phyloP scores from a whole-genome alignment of 2,329 filamentous ascomycete genomes.

The Phialocephala subalpina region DNA sequence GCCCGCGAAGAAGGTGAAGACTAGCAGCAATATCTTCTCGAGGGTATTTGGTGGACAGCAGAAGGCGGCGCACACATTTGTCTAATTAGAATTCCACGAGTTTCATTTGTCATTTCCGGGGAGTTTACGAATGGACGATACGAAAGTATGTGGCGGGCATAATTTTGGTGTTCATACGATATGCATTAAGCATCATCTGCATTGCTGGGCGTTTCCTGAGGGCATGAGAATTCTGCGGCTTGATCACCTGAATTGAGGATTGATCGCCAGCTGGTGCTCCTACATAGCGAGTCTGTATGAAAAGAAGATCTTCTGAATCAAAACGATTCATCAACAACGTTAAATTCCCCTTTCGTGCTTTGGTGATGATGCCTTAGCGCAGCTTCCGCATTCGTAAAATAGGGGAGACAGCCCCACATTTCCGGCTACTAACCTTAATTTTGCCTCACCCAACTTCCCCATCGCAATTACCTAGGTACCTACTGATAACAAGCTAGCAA shows the following conservation, averaged over 20 bases:
- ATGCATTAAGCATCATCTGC: slow-evolving; percentile 2
- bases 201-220: neutral
- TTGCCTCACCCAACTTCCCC: neutral
- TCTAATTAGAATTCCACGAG: slow-evolving; percentile 15
- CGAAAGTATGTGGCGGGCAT: neutral
- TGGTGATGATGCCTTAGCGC: neutral
- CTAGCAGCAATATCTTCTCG: slow-evolving; percentile 38
- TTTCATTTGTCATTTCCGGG: slow-evolving; percentile 8
- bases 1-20: slow-evolving; percentile 35
- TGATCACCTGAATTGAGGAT: neutral
- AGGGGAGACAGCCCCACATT: neutral
- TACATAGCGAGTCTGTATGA: slow-evolving; percentile 7
- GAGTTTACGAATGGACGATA: slow-evolving; percentile 3
- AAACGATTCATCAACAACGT: neutral
- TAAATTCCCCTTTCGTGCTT: neutral
- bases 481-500: neutral
- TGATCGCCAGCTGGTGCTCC: neutral
- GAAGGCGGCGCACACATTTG: slow-evolving; percentile 14
- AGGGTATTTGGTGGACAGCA: slow-evolving; percentile 33
- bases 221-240: neutral
- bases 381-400: neutral
- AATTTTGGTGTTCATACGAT: slow-evolving; percentile 12
- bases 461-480: neutral
- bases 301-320: slow-evolving; percentile 2
- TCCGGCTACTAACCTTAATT: neutral